Base-by-base conservation (phyloP, 257 asterid species). In the Solanum paucissectum region DNA sequence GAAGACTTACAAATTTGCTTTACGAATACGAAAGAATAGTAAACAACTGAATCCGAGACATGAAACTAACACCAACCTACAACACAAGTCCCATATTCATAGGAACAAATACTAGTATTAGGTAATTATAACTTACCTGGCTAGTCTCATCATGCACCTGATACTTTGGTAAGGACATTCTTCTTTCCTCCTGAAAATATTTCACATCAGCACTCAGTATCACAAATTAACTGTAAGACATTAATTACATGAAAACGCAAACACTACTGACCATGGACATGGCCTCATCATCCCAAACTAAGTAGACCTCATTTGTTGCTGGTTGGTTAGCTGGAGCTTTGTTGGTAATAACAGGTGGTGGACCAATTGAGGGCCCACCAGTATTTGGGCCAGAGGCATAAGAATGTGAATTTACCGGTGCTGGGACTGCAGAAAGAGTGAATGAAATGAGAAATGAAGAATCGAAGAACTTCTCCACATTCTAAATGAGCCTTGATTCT, bases 131-230 rank as follows among this genome's bases (percentile, higher is more conserved):
- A 97, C 99, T 97, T 97, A 97, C 99, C 99, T 97, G 99, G 98
- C 96, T 97, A 92, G 94, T 97, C 93, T 96, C 99, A 91, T 97
- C 99, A 90, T 97, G 99, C 93, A 97, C 98, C 99, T 96, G 99
- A 95, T 97, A 97, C 98, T 95, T 97, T 91, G 88, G 91, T 73
- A 96, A 90, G 89, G 99, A 97, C 94, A 95, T 91, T 91, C 99
- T 95, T 94, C 99, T 94, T 94, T 97, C 99, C 94, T 97, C 99
- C 99, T 97, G 89, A 49, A 89, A 88, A 62, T 60, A 82, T 83
- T 83, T 52, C 25, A 83, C 37, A 84, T 72, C 77, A 58, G 29
- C 38, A 69, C n/a, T 36, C 86, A 12, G 75, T 77, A 83, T 87
- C 81, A 6, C 83, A 23, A 58, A 86, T 34, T 46, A 82, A 46